Conservation (phyloP, 441 rosid genomes). For the Metrosideros polymorpha region DNA sequence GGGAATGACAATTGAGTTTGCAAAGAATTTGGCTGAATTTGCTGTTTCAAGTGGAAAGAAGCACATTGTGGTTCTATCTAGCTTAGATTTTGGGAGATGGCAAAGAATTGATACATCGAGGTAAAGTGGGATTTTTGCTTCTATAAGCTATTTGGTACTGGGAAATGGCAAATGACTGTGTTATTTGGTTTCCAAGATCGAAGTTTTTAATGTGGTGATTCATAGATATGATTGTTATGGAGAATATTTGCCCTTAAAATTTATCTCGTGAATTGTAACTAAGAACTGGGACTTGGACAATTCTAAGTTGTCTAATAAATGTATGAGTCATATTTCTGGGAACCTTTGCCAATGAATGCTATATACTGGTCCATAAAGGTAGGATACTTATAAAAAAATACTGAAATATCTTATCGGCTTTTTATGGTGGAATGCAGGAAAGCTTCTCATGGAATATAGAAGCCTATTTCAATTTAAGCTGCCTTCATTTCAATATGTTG, state of each 20-base stretch:
- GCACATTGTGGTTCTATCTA: conserved; percentile 59
- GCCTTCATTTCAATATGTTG: neutral
- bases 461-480: neutral
- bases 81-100: conserved; percentile 88
- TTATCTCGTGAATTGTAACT: neutral
- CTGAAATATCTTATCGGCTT: neutral
- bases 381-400: neutral
- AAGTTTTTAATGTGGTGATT: neutral
- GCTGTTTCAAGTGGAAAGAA: conserved; percentile 71
- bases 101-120: conserved; percentile 73
- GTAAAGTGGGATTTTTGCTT: conserved; percentile 17
- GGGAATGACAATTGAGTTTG: conserved; percentile 80
- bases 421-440: neutral
- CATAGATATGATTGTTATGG: neutral
- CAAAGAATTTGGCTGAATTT: conserved; percentile 67
- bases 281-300: neutral
- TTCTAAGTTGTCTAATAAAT: neutral
- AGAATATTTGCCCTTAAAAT: neutral
- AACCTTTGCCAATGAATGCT: neutral
- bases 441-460: neutral
- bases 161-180: neutral
- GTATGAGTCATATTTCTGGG: neutral
- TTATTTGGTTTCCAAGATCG: neutral
- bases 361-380: neutral
- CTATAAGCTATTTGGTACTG: neutral